Conservation (phyloP, 1,284 basidiomycete genomes). For the Sporisorium reilianum region DNA sequence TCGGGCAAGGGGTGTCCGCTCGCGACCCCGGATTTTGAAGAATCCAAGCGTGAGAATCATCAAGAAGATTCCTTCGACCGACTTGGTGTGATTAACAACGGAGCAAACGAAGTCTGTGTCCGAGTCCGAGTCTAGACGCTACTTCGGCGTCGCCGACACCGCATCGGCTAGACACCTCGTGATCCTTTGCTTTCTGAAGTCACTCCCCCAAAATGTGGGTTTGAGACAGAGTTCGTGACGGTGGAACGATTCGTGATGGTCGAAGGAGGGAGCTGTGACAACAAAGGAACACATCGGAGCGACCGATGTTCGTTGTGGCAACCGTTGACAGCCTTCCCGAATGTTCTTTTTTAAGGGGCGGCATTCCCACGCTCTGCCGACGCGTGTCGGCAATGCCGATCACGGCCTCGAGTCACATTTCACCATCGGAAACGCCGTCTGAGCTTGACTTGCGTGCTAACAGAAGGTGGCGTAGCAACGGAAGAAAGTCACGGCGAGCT, state of each 20-base stretch:
- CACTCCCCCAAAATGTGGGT: not conserved
- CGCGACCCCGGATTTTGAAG: not conserved
- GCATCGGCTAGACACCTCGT: not conserved
- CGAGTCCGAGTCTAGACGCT: not conserved
- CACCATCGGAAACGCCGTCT: not conserved
- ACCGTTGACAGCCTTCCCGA: not conserved
- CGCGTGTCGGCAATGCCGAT: constrained; percentile 4
- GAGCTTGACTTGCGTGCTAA: not conserved
- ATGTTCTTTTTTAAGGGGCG: not conserved
- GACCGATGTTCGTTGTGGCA: not conserved
- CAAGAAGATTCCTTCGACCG: not conserved
- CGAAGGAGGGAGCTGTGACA: not conserved
- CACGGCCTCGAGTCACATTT: not conserved
- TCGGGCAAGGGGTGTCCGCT: not conserved
- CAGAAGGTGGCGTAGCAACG: not conserved
- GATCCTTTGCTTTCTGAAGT: not conserved
- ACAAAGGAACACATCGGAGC: not conserved
- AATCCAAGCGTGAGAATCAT: not conserved
- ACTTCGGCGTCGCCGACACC: not conserved
- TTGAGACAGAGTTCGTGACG: not conserved
- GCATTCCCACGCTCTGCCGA: not conserved
- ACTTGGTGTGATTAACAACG: not conserved
- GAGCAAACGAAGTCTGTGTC: constrained; percentile 1
- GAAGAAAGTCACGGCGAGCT: not conserved
- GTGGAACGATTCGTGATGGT: not conserved